Percentiles rank a stretch among this genome's conserved stretches.
Evolutionary conservation across 2,329 filamentous ascomycete species (phyloP).

Genomic region (Xylariaceae sp.): DNA sequence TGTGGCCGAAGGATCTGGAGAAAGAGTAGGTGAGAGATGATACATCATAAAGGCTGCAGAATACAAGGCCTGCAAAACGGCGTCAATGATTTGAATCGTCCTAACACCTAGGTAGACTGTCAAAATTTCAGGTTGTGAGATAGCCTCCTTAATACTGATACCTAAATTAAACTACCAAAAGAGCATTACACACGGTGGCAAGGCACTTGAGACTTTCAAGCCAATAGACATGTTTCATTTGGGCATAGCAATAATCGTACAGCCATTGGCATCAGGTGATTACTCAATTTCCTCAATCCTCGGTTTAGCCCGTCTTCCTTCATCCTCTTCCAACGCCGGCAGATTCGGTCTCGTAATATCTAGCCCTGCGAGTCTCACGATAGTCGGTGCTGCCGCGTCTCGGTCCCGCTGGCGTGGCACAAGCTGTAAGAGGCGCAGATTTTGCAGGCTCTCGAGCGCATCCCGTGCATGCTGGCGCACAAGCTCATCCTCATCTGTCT

Average conservation of each 20-base stretch:
- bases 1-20: conserved; percentile 73
- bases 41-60: neutral
- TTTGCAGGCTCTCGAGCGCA: conserved; percentile 70
- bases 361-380: conserved; percentile 47
- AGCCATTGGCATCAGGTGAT: neutral
- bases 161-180: too few species aligned
- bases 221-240: neutral
- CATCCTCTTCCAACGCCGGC: conserved; percentile 27
- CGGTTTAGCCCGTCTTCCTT: conserved; percentile 26
- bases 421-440: conserved; percentile 61
- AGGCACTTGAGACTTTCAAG: too few species aligned
- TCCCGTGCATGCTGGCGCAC: conserved; percentile 70
- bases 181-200: too few species aligned
- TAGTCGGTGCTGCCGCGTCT: conserved; percentile 24
- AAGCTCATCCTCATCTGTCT: conserved; percentile 70
- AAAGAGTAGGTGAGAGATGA: conserved; percentile 7
- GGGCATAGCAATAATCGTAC: neutral
- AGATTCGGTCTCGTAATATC: conserved; percentile 38
- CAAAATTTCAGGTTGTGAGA: too few species aligned
- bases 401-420: conserved; percentile 45
- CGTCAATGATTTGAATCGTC: too few species aligned
- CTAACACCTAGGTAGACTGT: too few species aligned
- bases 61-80: too few species aligned
- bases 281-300: conserved; percentile 44
- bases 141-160: too few species aligned